Percentiles rank a stretch among this genome's conserved stretches.
These are phyloP conservation scores for Plasmodium vivax DNA, from an alignment of 169 alveolate genomes.

Conservation along the genomic window DNA sequence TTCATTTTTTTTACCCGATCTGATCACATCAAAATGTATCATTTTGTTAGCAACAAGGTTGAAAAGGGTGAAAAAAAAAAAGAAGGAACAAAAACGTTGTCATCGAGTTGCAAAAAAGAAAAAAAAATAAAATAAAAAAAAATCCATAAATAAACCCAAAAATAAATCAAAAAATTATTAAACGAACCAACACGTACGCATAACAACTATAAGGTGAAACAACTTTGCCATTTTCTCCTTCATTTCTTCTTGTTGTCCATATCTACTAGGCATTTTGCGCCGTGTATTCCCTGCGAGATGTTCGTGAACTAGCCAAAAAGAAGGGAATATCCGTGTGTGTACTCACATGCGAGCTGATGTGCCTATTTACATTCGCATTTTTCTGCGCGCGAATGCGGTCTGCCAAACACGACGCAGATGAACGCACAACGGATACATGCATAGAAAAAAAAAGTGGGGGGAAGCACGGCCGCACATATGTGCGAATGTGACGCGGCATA, in stretches of 20 bases:
- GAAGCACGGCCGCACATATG: not conserved
- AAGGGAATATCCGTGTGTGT: not conserved
- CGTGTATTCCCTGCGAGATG: constrained; percentile 72
- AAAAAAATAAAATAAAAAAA: not conserved
- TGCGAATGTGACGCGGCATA: not conserved
- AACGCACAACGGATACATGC: not conserved
- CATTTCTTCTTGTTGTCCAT: constrained; percentile 30
- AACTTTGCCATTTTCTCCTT: not conserved
- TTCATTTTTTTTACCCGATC: not conserved
- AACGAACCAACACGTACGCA: not conserved
- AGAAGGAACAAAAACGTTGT: not conserved
- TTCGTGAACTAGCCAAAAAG: constrained; percentile 53
- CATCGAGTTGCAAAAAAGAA: not conserved
- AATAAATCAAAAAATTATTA: not conserved
- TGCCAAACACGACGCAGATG: not conserved
- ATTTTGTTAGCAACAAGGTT: not conserved
- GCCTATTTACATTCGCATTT: not conserved
- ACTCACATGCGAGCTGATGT: not conserved
- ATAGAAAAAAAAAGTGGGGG: not conserved
- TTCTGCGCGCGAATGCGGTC: not conserved
- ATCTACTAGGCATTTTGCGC: constrained; percentile 52
- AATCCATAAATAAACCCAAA: not conserved
- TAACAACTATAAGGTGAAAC: not conserved
- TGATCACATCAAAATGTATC: not conserved
- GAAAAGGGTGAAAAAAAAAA: not conserved